Evolutionary conservation across 257 asterid genomes (phyloP).

Genomic region (Cruciata laevipes): DNA sequence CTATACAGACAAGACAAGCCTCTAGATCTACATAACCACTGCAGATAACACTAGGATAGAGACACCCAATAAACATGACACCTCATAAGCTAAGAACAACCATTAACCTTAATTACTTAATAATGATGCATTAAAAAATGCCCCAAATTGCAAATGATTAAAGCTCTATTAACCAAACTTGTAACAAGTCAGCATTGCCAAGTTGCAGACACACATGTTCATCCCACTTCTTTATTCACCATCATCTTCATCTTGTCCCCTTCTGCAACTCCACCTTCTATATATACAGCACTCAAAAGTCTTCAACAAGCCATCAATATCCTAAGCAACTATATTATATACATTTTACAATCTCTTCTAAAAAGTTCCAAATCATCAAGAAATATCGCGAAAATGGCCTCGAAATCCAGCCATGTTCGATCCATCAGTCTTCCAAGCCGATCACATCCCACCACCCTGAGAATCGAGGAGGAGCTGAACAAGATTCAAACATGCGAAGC

Average conservation of each 20-base stretch:
- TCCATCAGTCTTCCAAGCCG: constrained; percentile 34
- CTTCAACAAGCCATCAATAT: not conserved
- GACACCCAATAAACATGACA: not conserved
- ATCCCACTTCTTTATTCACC: not conserved
- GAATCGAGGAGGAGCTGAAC: constrained; percentile 25
- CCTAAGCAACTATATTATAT: not conserved
- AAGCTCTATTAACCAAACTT: not conserved
- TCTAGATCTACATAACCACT: not conserved
- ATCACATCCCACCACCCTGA: constrained; percentile 28
- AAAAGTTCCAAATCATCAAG: not conserved
- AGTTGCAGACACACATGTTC: not conserved
- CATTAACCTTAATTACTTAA: not conserved
- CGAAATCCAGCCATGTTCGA: constrained; percentile 23
- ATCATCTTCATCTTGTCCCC: not conserved
- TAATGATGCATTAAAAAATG: not conserved
- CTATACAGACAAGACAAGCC: not conserved
- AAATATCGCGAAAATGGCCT: constrained; percentile 17
- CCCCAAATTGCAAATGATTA: not conserved
- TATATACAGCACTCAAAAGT: not conserved
- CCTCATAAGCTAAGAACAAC: not conserved
- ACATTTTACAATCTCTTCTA: not conserved
- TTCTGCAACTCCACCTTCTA: not conserved
- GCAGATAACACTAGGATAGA: constrained; percentile 1
- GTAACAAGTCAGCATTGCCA: not conserved
- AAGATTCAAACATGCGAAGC: constrained; percentile 14